Evolutionary conservation across 768 basidiomycete genomes (phyloP).

Genomic region (Naganishia randhawae): DNA sequence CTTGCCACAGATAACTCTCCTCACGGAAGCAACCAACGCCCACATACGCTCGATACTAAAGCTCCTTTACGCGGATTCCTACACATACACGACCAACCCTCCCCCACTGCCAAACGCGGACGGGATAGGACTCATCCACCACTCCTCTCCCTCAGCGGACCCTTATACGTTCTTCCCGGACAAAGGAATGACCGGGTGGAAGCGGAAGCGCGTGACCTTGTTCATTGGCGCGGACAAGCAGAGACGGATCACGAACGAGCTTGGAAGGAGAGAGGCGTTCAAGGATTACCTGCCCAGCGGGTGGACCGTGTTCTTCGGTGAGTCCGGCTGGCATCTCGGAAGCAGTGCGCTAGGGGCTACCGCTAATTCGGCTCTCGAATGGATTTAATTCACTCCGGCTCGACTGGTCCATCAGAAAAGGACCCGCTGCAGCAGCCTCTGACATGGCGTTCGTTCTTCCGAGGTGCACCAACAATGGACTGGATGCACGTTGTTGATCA

Average conservation of each 20-base stretch:
- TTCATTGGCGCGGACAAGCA: neutral
- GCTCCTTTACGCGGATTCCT: neutral
- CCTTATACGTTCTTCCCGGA: conserved; percentile 11
- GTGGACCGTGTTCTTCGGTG: conserved; percentile 13
- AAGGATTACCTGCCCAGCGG: conserved; percentile 10
- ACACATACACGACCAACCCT: neutral
- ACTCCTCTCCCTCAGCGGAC: neutral
- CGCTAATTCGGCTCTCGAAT: neutral
- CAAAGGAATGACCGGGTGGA: neutral
- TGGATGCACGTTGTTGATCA: neutral
- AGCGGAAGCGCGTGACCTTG: neutral
- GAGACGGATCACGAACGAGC: neutral
- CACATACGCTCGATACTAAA: neutral
- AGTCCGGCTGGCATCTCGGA: neutral
- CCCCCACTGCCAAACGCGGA: neutral
- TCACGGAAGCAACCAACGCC: neutral
- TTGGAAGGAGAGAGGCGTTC: neutral
- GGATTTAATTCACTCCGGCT: neutral
- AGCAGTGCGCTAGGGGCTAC: too few relatives aligned
- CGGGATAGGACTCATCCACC: neutral
- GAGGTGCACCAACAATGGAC: neutral
- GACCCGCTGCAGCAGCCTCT: neutral
- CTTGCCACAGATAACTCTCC: conserved; percentile 13
- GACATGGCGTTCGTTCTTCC: neutral
- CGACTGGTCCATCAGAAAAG: neutral